Conservation (phyloP, 768 basidiomycete genomes). For the Cubamyces lactineus region DNA sequence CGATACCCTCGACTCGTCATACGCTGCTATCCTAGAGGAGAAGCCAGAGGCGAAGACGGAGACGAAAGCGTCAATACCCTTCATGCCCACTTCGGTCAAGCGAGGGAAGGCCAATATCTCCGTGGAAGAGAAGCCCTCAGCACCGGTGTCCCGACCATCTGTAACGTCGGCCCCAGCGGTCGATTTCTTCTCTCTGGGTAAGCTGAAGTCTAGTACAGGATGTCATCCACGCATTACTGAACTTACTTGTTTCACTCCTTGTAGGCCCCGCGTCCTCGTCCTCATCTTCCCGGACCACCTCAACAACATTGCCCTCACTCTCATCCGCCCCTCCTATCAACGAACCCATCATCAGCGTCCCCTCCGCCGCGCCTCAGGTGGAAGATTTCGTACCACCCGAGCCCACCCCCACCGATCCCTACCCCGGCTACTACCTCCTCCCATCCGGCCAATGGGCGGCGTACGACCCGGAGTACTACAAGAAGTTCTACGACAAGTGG, state of each 20-base stretch:
- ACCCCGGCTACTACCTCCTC: constrained; percentile 86
- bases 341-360: constrained; percentile 22
- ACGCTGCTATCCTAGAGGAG: constrained; percentile 22
- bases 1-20: constrained; percentile 11
- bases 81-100: constrained; percentile 60
- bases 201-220: constrained; percentile 17
- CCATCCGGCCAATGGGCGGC: constrained; percentile 82
- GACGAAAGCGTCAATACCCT: constrained; percentile 43
- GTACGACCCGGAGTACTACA: constrained; percentile 72
- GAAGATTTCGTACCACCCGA: constrained; percentile 72
- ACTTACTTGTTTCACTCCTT: not conserved
- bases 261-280: constrained; percentile 34
- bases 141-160: constrained; percentile 15
- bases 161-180: constrained; percentile 41
- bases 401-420: constrained; percentile 73
- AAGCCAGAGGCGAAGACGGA: constrained; percentile 23
- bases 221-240: too few species aligned
- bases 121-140: constrained; percentile 33
- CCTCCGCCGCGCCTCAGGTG: constrained; percentile 65
- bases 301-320: not conserved
- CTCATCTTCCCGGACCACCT: constrained; percentile 12
- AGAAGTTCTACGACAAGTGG: constrained; percentile 72
- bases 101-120: constrained; percentile 60
- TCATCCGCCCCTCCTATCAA: constrained; percentile 20
- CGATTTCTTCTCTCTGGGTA: constrained; percentile 75